Percentiles rank a stretch among this genome's conserved stretches.
Evolutionary conservation across 2,329 filamentous ascomycete genomes (phyloP).

Genomic region (Apiospora rasikravindrae): DNA sequence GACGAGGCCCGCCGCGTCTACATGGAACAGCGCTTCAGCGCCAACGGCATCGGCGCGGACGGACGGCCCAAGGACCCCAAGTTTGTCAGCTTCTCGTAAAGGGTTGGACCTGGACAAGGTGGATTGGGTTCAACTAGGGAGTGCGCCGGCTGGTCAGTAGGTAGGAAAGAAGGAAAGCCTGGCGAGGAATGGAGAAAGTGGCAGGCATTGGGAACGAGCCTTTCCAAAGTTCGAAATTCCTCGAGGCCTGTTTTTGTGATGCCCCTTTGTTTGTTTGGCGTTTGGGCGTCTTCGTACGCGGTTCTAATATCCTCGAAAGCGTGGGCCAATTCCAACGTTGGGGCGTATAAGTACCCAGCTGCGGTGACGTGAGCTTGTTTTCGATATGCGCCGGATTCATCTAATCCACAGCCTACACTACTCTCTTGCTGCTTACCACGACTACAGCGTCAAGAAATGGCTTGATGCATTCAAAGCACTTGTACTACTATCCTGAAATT

Average conservation of each 20-base stretch:
- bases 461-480: not conserved
- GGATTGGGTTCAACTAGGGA: not conserved
- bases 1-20: conserved; percentile 89
- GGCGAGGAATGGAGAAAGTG: not conserved
- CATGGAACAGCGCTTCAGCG: conserved; percentile 84
- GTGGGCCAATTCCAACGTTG: not conserved
- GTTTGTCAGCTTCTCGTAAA: conserved; percentile 87
- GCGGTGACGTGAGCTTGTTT: not conserved
- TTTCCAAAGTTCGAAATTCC: not conserved
- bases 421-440: not conserved
- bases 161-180: not conserved
- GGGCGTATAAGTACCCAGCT: not conserved
- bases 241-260: not conserved
- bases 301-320: conserved; percentile 2
- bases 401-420: not conserved
- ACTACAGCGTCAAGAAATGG: not conserved
- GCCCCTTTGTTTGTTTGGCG: conserved; percentile 1
- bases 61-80: conserved; percentile 90
- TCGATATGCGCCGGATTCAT: not conserved
- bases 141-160: not conserved
- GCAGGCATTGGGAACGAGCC: not conserved
- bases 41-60: conserved; percentile 87
- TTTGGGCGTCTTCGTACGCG: conserved; percentile 9
- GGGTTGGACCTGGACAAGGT: not conserved
- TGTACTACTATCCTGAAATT: not conserved